Conservation (phyloP, 2,329 filamentous ascomycete genomes). For the Stemphylium beticola region DNA sequence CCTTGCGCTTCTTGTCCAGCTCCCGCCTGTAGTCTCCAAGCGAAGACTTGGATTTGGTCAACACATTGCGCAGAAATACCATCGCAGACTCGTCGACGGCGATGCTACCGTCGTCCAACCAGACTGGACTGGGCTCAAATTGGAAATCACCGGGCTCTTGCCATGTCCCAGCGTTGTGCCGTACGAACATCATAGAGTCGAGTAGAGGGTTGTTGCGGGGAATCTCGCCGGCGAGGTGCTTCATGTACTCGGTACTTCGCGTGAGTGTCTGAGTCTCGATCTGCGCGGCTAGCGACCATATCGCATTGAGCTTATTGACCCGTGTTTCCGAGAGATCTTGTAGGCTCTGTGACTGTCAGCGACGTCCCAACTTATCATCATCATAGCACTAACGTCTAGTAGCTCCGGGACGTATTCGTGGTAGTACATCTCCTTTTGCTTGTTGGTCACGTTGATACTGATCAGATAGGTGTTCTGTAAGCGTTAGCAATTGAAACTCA, state of each 20-base stretch:
- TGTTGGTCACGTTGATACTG: slow-evolving; percentile 94
- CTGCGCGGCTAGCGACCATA: slow-evolving; percentile 82
- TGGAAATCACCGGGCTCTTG: slow-evolving; percentile 82
- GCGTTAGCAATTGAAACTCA: slow-evolving; percentile 29
- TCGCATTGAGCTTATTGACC: slow-evolving; percentile 78
- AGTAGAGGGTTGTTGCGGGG: slow-evolving; percentile 84
- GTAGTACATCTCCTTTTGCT: slow-evolving; percentile 96
- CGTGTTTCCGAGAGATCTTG: slow-evolving; percentile 94
- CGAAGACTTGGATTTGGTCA: slow-evolving; percentile 87
- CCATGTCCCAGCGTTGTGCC: slow-evolving; percentile 84
- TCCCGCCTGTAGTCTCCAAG: slow-evolving; percentile 81
- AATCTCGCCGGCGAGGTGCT: slow-evolving; percentile 79
- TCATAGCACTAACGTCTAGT: slow-evolving; percentile 69
- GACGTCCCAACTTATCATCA: background rate
- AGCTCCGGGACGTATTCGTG: slow-evolving; percentile 95
- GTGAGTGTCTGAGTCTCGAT: slow-evolving; percentile 82
- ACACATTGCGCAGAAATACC: slow-evolving; percentile 86
- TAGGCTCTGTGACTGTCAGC: slow-evolving; percentile 60
- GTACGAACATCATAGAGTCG: slow-evolving; percentile 97
- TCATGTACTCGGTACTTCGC: slow-evolving; percentile 73
- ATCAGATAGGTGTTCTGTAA: slow-evolving; percentile 89
- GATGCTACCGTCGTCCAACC: slow-evolving; percentile 92
- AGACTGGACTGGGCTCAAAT: slow-evolving; percentile 95
- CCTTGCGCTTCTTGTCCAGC: slow-evolving; percentile 82
- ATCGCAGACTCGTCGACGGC: slow-evolving; percentile 86